These are phyloP conservation scores for Saturnispora serradocipensis DNA, from an alignment of 805 yeast species.

Conservation along the genomic window DNA sequence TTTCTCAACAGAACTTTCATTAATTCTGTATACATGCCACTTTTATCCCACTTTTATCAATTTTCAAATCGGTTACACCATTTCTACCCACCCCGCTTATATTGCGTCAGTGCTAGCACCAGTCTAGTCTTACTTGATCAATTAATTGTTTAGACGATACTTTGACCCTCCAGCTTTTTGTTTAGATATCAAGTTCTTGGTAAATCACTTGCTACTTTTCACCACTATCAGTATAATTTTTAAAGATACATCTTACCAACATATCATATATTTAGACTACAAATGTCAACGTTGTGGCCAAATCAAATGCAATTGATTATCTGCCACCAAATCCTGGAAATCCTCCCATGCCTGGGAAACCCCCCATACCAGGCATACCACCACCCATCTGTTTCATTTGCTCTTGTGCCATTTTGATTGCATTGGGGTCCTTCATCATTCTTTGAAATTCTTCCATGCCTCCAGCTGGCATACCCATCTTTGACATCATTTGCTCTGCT, in stretches of 20 bases:
- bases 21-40: neutral
- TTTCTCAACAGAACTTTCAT: too few relatives aligned
- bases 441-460: slow-evolving; percentile 8
- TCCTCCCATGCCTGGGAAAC: neutral
- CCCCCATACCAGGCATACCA: slow-evolving; percentile 8
- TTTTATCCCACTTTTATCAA: neutral
- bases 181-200: too few relatives aligned
- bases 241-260: neutral
- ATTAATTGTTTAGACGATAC: too few relatives aligned
- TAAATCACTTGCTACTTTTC: too few relatives aligned
- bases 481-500: slow-evolving; percentile 8
- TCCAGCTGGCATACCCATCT: slow-evolving; percentile 9
- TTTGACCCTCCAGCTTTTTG: too few relatives aligned
- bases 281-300: neutral
- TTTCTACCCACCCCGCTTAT: too few relatives aligned
- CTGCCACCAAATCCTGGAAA: slow-evolving; percentile 4
- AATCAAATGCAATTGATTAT: neutral
- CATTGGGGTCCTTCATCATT: slow-evolving; percentile 7
- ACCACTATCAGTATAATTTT: neutral
- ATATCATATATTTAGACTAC: neutral
- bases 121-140: too few relatives aligned
- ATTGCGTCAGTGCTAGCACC: too few relatives aligned
- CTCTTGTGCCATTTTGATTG: slow-evolving; percentile 40
- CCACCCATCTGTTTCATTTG: slow-evolving; percentile 47
- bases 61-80: too few relatives aligned